Base-by-base conservation (phyloP, 2,329 filamentous ascomycete species). In the Exutisphaerella laricina region DNA sequence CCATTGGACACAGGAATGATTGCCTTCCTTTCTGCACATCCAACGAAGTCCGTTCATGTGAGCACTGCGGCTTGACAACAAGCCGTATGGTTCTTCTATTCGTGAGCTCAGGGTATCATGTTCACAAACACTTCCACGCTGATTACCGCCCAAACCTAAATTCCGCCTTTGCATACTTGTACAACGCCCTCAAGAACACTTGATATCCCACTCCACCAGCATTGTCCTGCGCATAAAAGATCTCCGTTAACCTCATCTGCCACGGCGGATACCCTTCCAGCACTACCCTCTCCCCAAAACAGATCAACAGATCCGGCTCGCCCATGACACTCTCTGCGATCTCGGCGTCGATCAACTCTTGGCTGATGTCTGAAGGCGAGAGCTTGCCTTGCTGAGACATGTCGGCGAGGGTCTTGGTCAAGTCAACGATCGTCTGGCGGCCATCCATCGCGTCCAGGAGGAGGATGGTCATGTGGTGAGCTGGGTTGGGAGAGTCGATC, bases 211-310 rank as follows among this genome's bases (percentile, higher is more conserved):
- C 89, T 1, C 81, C 81, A 50, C 52, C 58, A 7, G 43, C 47
- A 41, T 62, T 54, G 40, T 58, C 49, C 37, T 51, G 53, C 37
- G 77, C 77, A 63, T 71, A 79, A 62, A 89, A 96, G 45, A 98
- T 96, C 72, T 98, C 92, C 0, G 89, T 96, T 60, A 98, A 70
- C 31, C 92, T 79, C 49, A 97, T 78, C 67, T 96, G 92, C 92
- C 92, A 98, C 1, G 92, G 92, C 7, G 92, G 92, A 63, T 97
- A 98, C 7, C 92, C 88, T 41, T 88, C 82, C 32, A 98, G 69
- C 62, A 88, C 82, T 41, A 97, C 80, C 37, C 81, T 79, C 3
- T 89, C 86, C 1, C 84, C 81, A 63, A 98, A 98, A 6, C 95
- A 70, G 41, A 98, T 78, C 45, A 98, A 70, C 10, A 98, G 72